A percentile compares a stretch with the other conserved stretches of the same genome.
phyloP scores from a whole-genome alignment of 2,329 filamentous ascomycete genomes.

The Pseudogymnoascus sp. region DNA sequence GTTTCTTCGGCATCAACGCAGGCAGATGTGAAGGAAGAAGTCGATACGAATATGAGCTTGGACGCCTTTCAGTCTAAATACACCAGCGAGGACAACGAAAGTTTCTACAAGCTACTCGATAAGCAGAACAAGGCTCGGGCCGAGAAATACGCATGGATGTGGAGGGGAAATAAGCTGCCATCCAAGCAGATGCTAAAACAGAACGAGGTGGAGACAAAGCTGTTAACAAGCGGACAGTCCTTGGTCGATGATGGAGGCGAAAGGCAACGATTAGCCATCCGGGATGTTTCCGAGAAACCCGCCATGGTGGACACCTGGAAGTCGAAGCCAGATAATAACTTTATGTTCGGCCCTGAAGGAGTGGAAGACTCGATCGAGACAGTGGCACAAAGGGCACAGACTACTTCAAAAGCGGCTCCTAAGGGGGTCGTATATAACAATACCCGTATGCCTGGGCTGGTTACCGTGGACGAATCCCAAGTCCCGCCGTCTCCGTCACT shows the following conservation, averaged over 20 bases:
- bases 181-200: conserved; percentile 71
- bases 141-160: conserved; percentile 84
- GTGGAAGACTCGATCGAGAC: conserved; percentile 56
- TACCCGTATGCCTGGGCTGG: conserved; percentile 61
- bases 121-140: conserved; percentile 79
- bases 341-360: conserved; percentile 79
- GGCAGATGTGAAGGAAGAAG: conserved; percentile 38
- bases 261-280: conserved; percentile 55
- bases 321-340: conserved; percentile 64
- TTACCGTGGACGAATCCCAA: conserved; percentile 32
- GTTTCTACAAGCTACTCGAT: conserved; percentile 87
- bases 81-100: conserved; percentile 96
- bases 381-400: conserved; percentile 60
- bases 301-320: conserved; percentile 75
- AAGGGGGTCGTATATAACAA: conserved; percentile 76
- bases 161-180: conserved; percentile 76
- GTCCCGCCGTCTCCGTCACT: conserved; percentile 73
- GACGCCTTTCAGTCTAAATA: conserved; percentile 85
- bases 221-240: conserved; percentile 39
- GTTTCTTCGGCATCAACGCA: conserved; percentile 31
- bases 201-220: conserved; percentile 52
- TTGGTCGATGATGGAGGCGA: conserved; percentile 50
- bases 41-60: conserved; percentile 74
- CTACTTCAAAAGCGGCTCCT: conserved; percentile 64
- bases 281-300: conserved; percentile 62